Conservation (phyloP, 1,284 basidiomycete genomes). For the Trichosporon ovoides region DNA sequence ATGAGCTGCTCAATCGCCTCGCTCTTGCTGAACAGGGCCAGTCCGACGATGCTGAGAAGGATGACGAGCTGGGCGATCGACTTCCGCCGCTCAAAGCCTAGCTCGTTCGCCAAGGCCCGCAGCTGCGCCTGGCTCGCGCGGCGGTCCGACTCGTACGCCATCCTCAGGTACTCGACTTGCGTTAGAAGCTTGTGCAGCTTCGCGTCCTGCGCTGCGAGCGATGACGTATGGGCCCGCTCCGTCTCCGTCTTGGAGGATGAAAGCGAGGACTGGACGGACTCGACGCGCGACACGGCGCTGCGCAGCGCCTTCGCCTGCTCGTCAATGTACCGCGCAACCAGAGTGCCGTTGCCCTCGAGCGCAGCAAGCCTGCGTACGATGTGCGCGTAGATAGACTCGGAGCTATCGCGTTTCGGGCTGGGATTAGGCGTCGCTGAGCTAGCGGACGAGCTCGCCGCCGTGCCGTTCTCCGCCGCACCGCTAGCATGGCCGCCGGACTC, state of each 20-base stretch:
- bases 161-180: slow-evolving; percentile 40
- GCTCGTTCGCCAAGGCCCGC: slow-evolving; percentile 36
- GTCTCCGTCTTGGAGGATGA: background rate
- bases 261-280: slow-evolving; percentile 28
- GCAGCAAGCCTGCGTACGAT: slow-evolving; percentile 88
- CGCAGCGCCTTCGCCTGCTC: slow-evolving; percentile 77
- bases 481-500: background rate
- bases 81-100: slow-evolving; percentile 40
- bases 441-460: background rate
- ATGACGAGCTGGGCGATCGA: slow-evolving; percentile 41
- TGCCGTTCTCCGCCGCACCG: background rate
- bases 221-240: background rate
- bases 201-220: slow-evolving; percentile 31
- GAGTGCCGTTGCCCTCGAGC: slow-evolving; percentile 80
- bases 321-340: slow-evolving; percentile 82
- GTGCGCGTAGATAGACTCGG: slow-evolving; percentile 94
- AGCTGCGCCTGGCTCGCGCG: slow-evolving; percentile 29
- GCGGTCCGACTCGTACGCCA: slow-evolving; percentile 35
- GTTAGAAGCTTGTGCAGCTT: slow-evolving; percentile 33
- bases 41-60: slow-evolving; percentile 34
- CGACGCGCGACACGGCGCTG: slow-evolving; percentile 68
- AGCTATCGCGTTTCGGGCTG: slow-evolving; percentile 50
- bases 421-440: background rate
- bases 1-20: slow-evolving; percentile 38
- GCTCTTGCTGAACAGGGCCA: slow-evolving; percentile 32